These are phyloP conservation scores for Rhodotorula babjevae DNA, from an alignment of 768 basidiomycete genomes.

Conservation along the genomic window DNA sequence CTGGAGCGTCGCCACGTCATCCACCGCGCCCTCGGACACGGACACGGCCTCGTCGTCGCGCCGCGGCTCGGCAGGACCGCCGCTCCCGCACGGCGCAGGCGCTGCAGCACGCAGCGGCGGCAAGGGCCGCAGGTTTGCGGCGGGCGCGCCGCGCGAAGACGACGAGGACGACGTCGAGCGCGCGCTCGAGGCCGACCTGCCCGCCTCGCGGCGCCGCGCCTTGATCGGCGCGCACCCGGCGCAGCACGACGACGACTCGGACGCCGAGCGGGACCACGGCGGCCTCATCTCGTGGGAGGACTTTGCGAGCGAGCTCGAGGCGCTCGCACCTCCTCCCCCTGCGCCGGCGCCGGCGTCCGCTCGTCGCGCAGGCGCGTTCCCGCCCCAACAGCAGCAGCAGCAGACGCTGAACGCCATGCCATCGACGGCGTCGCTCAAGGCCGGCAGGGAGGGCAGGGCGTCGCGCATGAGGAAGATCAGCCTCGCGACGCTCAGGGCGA, in stretches of 20 bases:
- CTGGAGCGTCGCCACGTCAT: conserved; percentile 35
- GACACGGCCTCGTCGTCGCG: neutral
- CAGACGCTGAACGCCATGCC: neutral
- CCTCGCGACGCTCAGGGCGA: conserved; percentile 4
- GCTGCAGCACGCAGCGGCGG: neutral
- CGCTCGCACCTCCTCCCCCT: neutral
- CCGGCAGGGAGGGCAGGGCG: neutral
- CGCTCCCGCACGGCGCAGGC: neutral
- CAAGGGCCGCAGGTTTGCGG: neutral
- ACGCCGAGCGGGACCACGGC: neutral
- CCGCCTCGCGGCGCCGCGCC: neutral
- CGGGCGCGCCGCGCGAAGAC: neutral
- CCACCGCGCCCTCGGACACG: conserved; percentile 23
- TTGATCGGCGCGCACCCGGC: too few species aligned
- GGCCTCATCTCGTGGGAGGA: conserved; percentile 29
- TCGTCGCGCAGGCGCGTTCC: neutral
- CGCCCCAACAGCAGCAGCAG: neutral
- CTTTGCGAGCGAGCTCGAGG: conserved; percentile 27
- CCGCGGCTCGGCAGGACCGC: conserved; percentile 6
- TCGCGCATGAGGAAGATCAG: neutral
- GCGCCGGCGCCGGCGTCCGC: too few species aligned
- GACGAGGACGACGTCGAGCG: neutral
- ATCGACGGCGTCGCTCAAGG: neutral
- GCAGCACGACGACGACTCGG: neutral
- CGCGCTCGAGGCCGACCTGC: neutral